Evolutionary conservation across 1,139 yeast species (phyloP), one percentile per base, ranked within the genome.

Genomic region (Chernovozyma sophiae-reginae): DNA sequence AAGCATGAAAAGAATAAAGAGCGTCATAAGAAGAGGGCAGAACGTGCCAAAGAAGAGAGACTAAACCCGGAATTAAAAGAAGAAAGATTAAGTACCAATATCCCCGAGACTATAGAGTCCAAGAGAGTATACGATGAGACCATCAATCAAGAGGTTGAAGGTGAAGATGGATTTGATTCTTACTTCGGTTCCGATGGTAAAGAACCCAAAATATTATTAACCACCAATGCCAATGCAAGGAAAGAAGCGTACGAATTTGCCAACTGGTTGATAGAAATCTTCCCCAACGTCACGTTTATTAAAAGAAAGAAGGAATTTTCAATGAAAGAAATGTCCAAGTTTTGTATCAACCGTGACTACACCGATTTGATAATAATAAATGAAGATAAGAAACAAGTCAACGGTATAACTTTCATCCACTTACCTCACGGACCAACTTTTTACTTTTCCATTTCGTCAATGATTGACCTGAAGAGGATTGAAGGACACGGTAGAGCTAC

Each of bases 361-460:
- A 89, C 97, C 0, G 95, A 90, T 54, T 67, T 92, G 49, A 68
- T 92, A 29, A 89, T 92, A 35, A 79, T 92, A 44, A 92, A 92
- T 60, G 98, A 92, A 63, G 96, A 87, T 62, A 89, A 89, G 60
- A 92, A 92, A 60, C 75, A 74, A 46, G 95, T 92, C 33, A 90
- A 86, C 35, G 98, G 98, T 3, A 62, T 94, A 42, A 87, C 97
- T 1, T 84, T 94, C 53, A 83, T 92, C 44, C 96, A 90, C 63
- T 71, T 92, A 43, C 98, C 98, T 5, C 86, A 74, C 35, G 98
- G 98, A 0, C 98, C 98, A 25, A 83, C 97, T 0, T 87, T 87
- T 55, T 90, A 92, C 62, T 92, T 92, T 53, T 81, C 92, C 15
- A 68, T 92, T 11, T 70, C 90, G n/a, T 86, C 96, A 4, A 70